Evolutionary conservation across 805 yeast species (phyloP).

Genomic region (Candida qinlingensis): DNA sequence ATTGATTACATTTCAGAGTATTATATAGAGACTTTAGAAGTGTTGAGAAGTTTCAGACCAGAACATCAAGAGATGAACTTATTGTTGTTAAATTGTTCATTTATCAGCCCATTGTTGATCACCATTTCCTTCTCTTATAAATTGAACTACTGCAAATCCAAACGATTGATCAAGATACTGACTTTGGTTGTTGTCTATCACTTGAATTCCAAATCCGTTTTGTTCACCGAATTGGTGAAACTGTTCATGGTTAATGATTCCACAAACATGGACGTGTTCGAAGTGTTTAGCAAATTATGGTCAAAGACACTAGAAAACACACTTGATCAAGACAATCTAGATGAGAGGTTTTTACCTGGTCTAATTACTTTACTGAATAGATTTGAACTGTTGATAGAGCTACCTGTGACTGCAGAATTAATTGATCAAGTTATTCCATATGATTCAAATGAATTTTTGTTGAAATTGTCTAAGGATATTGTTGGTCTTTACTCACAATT

Average conservation of each 20-base stretch:
- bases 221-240: constrained; percentile 11
- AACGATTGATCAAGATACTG: constrained; percentile 15
- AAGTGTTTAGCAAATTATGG: constrained; percentile 24
- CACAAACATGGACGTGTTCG: constrained; percentile 20
- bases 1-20: constrained; percentile 12
- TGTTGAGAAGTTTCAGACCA: constrained; percentile 7
- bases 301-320: constrained; percentile 15
- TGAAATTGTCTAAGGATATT: constrained; percentile 9
- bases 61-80: no score
- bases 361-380: constrained; percentile 20
- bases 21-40: constrained; percentile 11
- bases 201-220: constrained; percentile 2
- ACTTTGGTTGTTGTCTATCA: constrained; percentile 14
- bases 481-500: constrained; percentile 7
- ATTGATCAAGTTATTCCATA: constrained; percentile 17
- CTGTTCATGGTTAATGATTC: constrained; percentile 12
- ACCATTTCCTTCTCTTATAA: constrained; percentile 21
- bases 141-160: constrained; percentile 10
- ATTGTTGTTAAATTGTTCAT: constrained; percentile 13
- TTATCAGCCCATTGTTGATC: constrained; percentile 22
- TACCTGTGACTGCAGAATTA: constrained; percentile 3
- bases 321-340: background rate
- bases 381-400: constrained; percentile 7
- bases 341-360: constrained; percentile 14
- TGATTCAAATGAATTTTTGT: constrained; percentile 9